Evolutionary conservation across 1,284 basidiomycete species (phyloP).

Genomic region (Inonotus hispidus): DNA sequence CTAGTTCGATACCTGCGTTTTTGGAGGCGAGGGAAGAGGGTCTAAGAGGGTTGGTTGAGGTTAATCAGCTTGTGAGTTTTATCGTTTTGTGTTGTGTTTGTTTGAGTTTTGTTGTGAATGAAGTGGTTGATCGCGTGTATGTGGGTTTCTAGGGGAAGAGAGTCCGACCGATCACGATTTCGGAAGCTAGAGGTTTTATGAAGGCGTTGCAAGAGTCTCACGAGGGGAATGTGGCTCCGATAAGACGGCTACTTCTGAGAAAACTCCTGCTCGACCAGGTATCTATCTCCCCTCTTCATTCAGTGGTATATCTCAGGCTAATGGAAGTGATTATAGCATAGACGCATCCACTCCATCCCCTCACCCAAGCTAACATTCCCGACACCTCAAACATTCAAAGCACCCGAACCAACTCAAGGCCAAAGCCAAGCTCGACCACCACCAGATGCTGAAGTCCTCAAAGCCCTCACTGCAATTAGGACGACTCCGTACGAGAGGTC

Average conservation of each 20-base stretch:
- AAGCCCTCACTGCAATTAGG: conserved; percentile 47
- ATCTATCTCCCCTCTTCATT: background rate
- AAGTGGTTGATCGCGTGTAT: background rate
- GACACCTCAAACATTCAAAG: background rate
- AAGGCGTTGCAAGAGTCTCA: conserved; percentile 18
- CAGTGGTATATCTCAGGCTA: background rate
- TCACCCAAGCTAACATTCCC: conserved; percentile 19
- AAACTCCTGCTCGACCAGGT: conserved; percentile 35
- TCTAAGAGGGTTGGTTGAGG: conserved; percentile 27
- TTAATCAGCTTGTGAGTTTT: conserved; percentile 28
- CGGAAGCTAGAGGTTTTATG: conserved; percentile 32
- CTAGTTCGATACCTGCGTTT: conserved; percentile 31
- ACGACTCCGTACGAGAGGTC: conserved; percentile 59
- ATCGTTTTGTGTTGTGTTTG: background rate
- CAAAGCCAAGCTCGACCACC: conserved; percentile 22
- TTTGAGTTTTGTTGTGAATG: background rate
- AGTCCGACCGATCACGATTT: conserved; percentile 34
- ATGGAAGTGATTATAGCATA: background rate
- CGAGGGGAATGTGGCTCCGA: conserved; percentile 22
- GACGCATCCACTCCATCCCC: conserved; percentile 17
- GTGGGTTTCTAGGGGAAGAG: conserved; percentile 29
- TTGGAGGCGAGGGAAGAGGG: conserved; percentile 27
- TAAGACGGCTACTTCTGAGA: conserved; percentile 36
- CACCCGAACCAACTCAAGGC: conserved; percentile 17
- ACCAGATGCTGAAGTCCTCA: conserved; percentile 18